Evolutionary conservation across 2,329 filamentous ascomycete species (phyloP).

Genomic region (Apiospora rasikravindrae): DNA sequence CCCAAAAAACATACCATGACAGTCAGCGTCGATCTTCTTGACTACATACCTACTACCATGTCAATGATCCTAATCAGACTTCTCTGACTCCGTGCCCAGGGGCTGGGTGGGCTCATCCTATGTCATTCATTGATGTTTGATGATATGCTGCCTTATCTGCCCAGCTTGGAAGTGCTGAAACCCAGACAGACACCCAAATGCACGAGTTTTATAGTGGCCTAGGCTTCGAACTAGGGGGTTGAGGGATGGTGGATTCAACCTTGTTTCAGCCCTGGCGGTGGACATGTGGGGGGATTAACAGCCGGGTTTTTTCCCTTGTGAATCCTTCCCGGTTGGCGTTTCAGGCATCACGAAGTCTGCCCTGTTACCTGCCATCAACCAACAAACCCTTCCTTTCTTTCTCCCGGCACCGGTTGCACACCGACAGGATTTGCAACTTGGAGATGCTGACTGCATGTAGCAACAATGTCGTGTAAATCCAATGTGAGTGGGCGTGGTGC

Average conservation of each 20-base stretch:
- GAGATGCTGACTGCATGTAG: not conserved
- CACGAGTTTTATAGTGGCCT: conserved; percentile 12
- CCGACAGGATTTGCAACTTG: not conserved
- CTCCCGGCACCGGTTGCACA: no score
- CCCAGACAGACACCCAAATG: not conserved
- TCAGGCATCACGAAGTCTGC: not conserved
- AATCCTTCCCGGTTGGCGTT: not conserved
- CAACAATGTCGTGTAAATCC: not conserved
- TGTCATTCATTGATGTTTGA: not conserved
- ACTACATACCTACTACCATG: not conserved
- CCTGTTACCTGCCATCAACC: not conserved
- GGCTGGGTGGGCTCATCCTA: not conserved
- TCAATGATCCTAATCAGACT: no score
- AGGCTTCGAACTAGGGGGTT: not conserved
- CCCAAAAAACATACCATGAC: not conserved
- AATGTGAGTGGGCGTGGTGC: not conserved
- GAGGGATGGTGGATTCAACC: not conserved
- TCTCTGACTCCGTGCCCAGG: not conserved
- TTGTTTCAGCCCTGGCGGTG: conserved; percentile 16
- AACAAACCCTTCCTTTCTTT: no score
- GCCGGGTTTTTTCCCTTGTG: not conserved
- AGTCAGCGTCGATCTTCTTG: not conserved
- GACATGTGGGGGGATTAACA: conserved; percentile 2
- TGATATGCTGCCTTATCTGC: not conserved
- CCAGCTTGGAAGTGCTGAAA: not conserved